Evolutionary conservation across 2,329 filamentous ascomycete species (phyloP).

Genomic region (Cladophialophora carrionii): DNA sequence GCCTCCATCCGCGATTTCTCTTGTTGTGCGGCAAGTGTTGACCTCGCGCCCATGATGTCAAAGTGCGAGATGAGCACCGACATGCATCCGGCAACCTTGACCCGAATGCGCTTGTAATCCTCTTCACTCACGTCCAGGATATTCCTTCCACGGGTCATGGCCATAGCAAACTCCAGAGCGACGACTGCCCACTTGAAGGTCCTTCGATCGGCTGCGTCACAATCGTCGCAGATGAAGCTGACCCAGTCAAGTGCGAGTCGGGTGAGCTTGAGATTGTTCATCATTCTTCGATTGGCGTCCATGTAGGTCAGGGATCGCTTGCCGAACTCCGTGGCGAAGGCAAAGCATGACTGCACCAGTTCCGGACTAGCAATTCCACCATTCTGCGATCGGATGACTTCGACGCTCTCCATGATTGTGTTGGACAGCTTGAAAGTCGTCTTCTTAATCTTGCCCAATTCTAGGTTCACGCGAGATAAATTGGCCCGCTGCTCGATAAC

Average conservation of each 20-base stretch:
- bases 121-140: conserved; percentile 87
- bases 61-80: conserved; percentile 96
- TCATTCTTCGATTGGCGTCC: conserved; percentile 90
- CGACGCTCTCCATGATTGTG: conserved; percentile 98
- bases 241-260: conserved; percentile 96
- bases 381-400: conserved; percentile 86
- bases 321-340: conserved; percentile 98
- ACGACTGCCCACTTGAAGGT: conserved; percentile 97
- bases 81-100: conserved; percentile 97
- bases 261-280: conserved; percentile 96
- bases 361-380: conserved; percentile 86
- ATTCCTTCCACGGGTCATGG: conserved; percentile 91
- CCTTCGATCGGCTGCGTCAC: conserved; percentile 87
- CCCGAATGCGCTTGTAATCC: conserved; percentile 79
- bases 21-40: conserved; percentile 87
- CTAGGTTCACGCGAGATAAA: conserved; percentile 84
- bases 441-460: conserved; percentile 90
- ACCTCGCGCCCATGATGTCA: conserved; percentile 96
- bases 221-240: conserved; percentile 96
- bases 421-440: conserved; percentile 96
- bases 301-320: conserved; percentile 93
- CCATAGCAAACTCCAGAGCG: conserved; percentile 94
- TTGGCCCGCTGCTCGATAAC: conserved; percentile 92
- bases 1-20: conserved; percentile 88
- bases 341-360: conserved; percentile 95